phyloP scores from a whole-genome alignment of 441 rosid genomes.

The Biscutella auriculata region DNA sequence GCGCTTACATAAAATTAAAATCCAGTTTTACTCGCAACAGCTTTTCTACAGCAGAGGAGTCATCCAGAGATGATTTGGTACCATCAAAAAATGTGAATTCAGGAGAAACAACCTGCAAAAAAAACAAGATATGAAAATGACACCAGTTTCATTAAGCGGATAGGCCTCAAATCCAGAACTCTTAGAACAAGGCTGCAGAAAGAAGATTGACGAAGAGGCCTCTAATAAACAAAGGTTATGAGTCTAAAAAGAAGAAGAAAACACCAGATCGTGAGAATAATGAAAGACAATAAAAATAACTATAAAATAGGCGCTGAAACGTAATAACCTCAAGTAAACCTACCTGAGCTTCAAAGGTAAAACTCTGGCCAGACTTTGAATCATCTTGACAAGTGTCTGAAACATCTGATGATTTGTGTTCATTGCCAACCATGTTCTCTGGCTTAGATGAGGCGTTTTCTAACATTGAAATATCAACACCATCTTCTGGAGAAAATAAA shows the following conservation, averaged over 20 bases:
- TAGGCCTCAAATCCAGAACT: background rate
- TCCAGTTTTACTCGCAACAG: constrained; percentile 95
- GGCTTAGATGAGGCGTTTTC: constrained; percentile 42
- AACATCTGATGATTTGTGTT: constrained; percentile 30
- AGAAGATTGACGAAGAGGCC: background rate
- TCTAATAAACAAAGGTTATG: constrained; percentile 1
- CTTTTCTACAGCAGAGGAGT: constrained; percentile 76
- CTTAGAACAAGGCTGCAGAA: background rate
- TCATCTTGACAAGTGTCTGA: constrained; percentile 37
- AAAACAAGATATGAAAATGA: constrained; percentile 17
- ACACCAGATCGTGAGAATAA: background rate
- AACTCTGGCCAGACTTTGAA: constrained; percentile 40
- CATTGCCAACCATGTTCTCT: constrained; percentile 33
- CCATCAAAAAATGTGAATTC: constrained; percentile 98
- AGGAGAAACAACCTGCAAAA: constrained; percentile 75
- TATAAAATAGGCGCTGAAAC: background rate
- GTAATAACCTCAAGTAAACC: constrained; percentile 6
- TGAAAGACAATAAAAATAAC: background rate
- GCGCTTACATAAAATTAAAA: constrained; percentile 90
- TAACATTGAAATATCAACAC: constrained; percentile 62
- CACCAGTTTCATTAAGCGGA: background rate
- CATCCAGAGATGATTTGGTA: constrained; percentile 79
- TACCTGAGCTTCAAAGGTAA: constrained; percentile 96
- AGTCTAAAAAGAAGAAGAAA: constrained; percentile 1
- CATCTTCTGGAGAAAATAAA: constrained; percentile 71